These are phyloP conservation scores for Aspergillus sclerotialis DNA, from an alignment of 2,329 filamentous ascomycete genomes.

Conservation along the genomic window DNA sequence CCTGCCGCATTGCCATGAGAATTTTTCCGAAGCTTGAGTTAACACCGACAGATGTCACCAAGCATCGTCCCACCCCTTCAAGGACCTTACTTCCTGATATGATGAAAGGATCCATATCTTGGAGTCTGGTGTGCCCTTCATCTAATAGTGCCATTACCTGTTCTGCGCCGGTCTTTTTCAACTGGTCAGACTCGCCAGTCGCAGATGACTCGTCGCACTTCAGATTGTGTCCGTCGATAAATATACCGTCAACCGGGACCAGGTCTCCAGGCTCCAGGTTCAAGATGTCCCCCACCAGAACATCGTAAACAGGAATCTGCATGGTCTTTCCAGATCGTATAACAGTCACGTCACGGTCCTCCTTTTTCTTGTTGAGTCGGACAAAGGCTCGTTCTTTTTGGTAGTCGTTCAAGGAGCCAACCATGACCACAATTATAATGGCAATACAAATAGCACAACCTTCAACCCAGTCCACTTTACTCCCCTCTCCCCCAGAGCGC, in stretches of 20 bases:
- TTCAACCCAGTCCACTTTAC: constrained; percentile 62
- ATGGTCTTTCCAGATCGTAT: constrained; percentile 57
- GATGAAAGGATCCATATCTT: constrained; percentile 59
- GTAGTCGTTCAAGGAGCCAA: constrained; percentile 55
- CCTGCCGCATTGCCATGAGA: constrained; percentile 62
- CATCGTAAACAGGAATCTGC: constrained; percentile 55
- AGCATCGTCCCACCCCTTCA: constrained; percentile 66
- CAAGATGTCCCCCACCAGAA: constrained; percentile 61
- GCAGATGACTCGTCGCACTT: constrained; percentile 65
- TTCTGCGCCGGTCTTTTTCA: constrained; percentile 54
- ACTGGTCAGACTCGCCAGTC: constrained; percentile 62
- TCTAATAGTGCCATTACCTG: constrained; percentile 44
- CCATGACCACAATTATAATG: constrained; percentile 53
- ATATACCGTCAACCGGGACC: constrained; percentile 60
- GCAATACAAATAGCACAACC: constrained; percentile 56
- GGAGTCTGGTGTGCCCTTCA: constrained; percentile 45
- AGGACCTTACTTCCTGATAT: constrained; percentile 73
- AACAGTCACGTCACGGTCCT: constrained; percentile 56
- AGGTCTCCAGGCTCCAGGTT: constrained; percentile 61
- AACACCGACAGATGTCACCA: constrained; percentile 63
- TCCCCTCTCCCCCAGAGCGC: no score
- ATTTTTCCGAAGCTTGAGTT: constrained; percentile 68
- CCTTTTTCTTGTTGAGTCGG: constrained; percentile 52
- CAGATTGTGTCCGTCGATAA: constrained; percentile 56
- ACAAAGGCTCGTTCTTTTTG: constrained; percentile 57